phyloP scores from a whole-genome alignment of 805 yeast genomes.

The Metschnikowia gelsemii region DNA sequence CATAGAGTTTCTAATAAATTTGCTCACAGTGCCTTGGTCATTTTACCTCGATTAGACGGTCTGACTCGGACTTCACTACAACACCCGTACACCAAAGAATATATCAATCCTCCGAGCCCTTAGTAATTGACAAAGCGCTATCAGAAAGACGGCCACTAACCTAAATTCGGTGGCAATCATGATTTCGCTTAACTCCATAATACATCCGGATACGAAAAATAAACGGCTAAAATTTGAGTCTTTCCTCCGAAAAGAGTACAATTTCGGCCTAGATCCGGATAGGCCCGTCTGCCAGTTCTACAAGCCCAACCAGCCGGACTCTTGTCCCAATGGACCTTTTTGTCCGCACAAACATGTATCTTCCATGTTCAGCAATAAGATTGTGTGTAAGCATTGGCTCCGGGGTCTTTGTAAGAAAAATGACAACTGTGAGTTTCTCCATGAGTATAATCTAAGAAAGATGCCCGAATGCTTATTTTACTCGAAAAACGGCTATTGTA shows the following conservation, averaged over 20 bases:
- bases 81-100: too few relatives aligned
- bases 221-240: constrained; percentile 69
- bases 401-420: constrained; percentile 96
- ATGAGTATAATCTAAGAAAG: constrained; percentile 88
- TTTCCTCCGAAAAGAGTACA: constrained; percentile 73
- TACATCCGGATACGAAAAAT: constrained; percentile 42
- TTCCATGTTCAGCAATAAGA: constrained; percentile 48
- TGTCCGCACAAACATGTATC: constrained; percentile 87
- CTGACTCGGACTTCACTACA: too few relatives aligned
- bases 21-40: too few relatives aligned
- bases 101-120: too few relatives aligned
- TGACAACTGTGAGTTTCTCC: constrained; percentile 92
- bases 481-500: constrained; percentile 79
- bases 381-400: constrained; percentile 98
- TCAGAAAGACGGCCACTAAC: not conserved
- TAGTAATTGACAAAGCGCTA: not conserved
- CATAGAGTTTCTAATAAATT: too few relatives aligned
- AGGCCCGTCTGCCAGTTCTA: constrained; percentile 82
- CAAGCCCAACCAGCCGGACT: constrained; percentile 53
- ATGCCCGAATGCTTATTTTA: constrained; percentile 97
- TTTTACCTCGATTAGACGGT: too few relatives aligned
- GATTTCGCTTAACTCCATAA: constrained; percentile 39
- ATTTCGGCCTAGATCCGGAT: constrained; percentile 77
- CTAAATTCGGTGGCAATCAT: too few relatives aligned
- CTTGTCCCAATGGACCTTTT: constrained; percentile 81